A percentile compares a stretch with the other conserved stretches of the same genome.
Conservation (phyloP, 805 yeast species). For the Myxozyma mucilagina region DNA sequence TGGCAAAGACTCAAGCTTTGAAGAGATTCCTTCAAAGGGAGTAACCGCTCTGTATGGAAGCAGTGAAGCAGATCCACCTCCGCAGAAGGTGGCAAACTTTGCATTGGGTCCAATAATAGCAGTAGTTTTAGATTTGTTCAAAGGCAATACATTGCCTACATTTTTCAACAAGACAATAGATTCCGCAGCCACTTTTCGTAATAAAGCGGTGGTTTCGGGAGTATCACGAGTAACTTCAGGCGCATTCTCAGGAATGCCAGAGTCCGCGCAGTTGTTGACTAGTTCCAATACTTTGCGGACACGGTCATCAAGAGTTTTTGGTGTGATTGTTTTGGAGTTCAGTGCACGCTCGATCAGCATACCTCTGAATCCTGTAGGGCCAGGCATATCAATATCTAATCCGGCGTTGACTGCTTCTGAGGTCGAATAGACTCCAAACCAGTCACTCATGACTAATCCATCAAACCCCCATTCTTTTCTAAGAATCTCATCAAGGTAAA, state of each 20-base stretch:
- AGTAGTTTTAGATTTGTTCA: conserved; percentile 45
- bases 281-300: conserved; percentile 49
- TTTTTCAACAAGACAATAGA: conserved; percentile 60
- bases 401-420: conserved; percentile 54
- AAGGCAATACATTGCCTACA: conserved; percentile 50
- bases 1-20: conserved; percentile 3
- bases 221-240: conserved; percentile 37
- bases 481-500: conserved; percentile 49
- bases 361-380: conserved; percentile 52
- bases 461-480: conserved; percentile 59
- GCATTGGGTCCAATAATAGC: conserved; percentile 58
- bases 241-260: conserved; percentile 48
- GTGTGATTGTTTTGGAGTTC: conserved; percentile 44
- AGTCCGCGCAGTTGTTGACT: conserved; percentile 45
- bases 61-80: conserved; percentile 27
- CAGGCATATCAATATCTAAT: conserved; percentile 68
- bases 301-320: conserved; percentile 45
- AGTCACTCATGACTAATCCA: conserved; percentile 62
- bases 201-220: conserved; percentile 47
- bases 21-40: conserved; percentile 22
- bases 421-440: conserved; percentile 59
- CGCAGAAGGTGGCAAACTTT: conserved; percentile 19
- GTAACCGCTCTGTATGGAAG: conserved; percentile 20
- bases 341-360: conserved; percentile 48
- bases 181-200: conserved; percentile 52